Base-by-base conservation (phyloP, 108 stramenopile genomes). In the Nannochloropsis gaditana region DNA sequence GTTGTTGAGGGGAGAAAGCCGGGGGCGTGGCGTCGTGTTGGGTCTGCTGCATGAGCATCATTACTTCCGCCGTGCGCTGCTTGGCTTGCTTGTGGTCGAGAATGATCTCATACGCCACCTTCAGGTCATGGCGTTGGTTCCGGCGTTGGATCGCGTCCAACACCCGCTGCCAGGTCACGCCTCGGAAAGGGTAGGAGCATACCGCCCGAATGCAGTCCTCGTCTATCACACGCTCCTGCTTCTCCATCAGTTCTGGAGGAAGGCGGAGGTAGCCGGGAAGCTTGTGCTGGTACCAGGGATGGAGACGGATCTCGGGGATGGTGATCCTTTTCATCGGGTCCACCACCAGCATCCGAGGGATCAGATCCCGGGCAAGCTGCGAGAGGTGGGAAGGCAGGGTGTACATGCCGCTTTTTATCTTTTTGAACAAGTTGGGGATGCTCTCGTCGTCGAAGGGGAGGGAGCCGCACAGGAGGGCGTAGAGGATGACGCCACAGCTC, bases 241-340 rank as follows among this genome's bases (percentile, higher is more conserved):
- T 95, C 89, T 98, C 97, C 91, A 98, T 97, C 45, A 94, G 85
- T 88, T 95, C 96, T 10, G 97, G 91, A 1, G 90, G 97, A 80
- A 96, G 95, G 21, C 95, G 90, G 41, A 99, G 93, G 90, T 99
- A 99, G 9, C 94, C 95, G 41, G 99, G 99, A 5, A 99, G 92
- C 88, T 96, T 96, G 87, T 95, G 95, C 91, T 95, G 94, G 86
- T 97, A 98, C 97, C 97, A 99, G 21, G 99, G 96, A 86, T 99
- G 99, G 47, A 91, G 86, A 73, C 96, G 93, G 86, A 99, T 97
- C 89, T 97, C 97, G 11, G 97, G 94, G 80, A 98, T 96, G 43
- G 97, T 98, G 84, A 98, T 97, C 45, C 99, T 73, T 73, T 98
- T 97, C 95, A 97, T 97, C n/a, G 99, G 99, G 90, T 99, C 99